Evolutionary conservation across 2,329 filamentous ascomycete species (phyloP), one percentile per base, ranked within the genome.

Genomic region (Mycogone perniciosa): DNA sequence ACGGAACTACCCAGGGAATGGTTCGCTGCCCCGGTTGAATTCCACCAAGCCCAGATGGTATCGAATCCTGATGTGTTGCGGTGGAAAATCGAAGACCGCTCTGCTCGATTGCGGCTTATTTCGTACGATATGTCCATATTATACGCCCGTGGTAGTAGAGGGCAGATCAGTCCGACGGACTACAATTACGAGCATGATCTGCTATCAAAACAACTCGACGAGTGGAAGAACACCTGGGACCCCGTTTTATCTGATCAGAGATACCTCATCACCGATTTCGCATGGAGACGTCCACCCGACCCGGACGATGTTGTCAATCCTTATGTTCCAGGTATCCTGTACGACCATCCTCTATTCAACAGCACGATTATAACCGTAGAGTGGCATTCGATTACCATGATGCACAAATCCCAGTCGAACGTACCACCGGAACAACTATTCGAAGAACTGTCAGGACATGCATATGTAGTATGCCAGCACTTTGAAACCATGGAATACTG

Each of bases 101-200:
- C 84, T 31, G 80, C 86, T 1, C 76, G 78, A 31, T 76, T 88
- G 48, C 81, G 88, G 10, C 71, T 91, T 10, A 81, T 95, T 31
- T 88, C 86, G 1, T 82, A 86, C 63, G 89, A 96, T 52, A 86
- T 95, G 71, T 84, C 89, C 2, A 76, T 86, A 9, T 74, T 96
- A 2, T 89, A 91, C 63, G 84, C 87, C 0, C 80, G 78, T 56
- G 80, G 83, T 40, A 80, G 77, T 30, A 81, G 81, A 54, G 79
- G 81, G 9, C 76, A 84, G 53, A 78, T 95, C 44, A 72, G 75
- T 0, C 73, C 78, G 4, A 79, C 86, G 33, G 77, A 82, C 7
- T 95, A 92, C 61, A 67, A 74, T 29, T 62, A 64, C 2, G 82
- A 90, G 59, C 83, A 88, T 58, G 66, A 74, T 26, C 63, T 69